phyloP scores from a whole-genome alignment of 2,329 filamentous ascomycete genomes.

The Talaromyces pinophilus region DNA sequence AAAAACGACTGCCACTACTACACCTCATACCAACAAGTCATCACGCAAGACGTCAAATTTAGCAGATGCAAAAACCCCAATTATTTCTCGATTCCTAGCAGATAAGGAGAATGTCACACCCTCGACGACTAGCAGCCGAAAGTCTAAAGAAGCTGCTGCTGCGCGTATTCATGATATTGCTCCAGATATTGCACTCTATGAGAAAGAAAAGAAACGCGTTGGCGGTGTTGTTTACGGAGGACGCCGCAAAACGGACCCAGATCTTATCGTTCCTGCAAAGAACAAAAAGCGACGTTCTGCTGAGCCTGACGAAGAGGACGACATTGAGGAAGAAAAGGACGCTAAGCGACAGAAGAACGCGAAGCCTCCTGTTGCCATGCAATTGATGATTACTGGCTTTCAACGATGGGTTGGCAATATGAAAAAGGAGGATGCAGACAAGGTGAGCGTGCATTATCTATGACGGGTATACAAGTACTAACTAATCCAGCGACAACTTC shows the following conservation, averaged over 20 bases:
- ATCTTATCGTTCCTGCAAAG: constrained; percentile 34
- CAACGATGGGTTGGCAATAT: constrained; percentile 74
- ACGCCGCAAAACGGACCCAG: constrained; percentile 48
- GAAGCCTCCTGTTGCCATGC: constrained; percentile 68
- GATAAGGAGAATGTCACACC: constrained; percentile 83
- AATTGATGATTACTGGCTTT: constrained; percentile 81
- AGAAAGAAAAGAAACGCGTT: constrained; percentile 87
- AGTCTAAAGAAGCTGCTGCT: constrained; percentile 84
- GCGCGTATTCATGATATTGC: constrained; percentile 74
- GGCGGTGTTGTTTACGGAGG: constrained; percentile 65
- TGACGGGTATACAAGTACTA: constrained; percentile 15
- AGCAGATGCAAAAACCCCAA: constrained; percentile 54
- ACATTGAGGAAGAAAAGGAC: constrained; percentile 50
- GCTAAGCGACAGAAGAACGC: constrained; percentile 63
- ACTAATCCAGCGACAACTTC: constrained; percentile 67
- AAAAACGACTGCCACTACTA: constrained; percentile 11
- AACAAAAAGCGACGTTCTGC: constrained; percentile 51
- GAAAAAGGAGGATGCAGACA: constrained; percentile 75
- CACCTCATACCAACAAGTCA: constrained; percentile 28
- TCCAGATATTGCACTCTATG: constrained; percentile 82
- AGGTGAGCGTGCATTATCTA: constrained; percentile 56
- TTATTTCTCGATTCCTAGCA: constrained; percentile 53
- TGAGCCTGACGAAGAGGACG: constrained; percentile 49
- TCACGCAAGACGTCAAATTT: constrained; percentile 34
- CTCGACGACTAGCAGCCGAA: constrained; percentile 72